Evolutionary conservation across 2,329 filamentous ascomycete genomes (phyloP), one percentile per base, ranked within the genome.

Genomic region (Penicillium glabrum): DNA sequence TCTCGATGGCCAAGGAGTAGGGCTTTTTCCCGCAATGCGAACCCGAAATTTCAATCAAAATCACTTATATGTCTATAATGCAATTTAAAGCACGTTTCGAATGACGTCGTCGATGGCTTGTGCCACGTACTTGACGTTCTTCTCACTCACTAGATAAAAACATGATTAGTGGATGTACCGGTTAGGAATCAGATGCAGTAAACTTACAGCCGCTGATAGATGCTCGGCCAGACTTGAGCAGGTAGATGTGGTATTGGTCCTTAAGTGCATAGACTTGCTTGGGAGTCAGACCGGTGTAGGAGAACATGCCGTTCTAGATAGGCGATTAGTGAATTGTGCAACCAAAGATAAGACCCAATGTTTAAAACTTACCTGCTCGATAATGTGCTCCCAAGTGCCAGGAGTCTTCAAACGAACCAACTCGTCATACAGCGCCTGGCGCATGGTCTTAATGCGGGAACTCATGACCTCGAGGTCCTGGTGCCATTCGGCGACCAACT

Each of bases 351-450:
- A 19, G 10, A 13, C 21, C 19, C 39, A 21, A 19, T 23, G 19
- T 23, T 10, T 27, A 39, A 13, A 10, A 57, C 56, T 53, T 66
- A 97, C 96, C 83, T 98, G 93, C 69, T 96, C 90, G 47, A 93
- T 95, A 73, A 98, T 96, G 79, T 98, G 93, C 74, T 93, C 92
- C 93, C 95, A 98, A n/a, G 86, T 90, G 37, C 93, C 93, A 0
- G 93, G 93, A 0, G 93, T 96, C 53, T 85, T 84, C 53, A 96
- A 82, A 69, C 88, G 86, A 76, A 96, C 91, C 10, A 98, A 86
- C 80, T 93, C 93, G 53, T 80, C 78, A 59, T 91, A 86, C 60
- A 98, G 81, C 3, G 84, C 86, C 71, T 86, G 85, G 64, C 93
- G 89, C 93, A 97, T 98, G 65, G 83, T 82, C 67, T 91, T 96